Percentiles rank a stretch among this genome's conserved stretches.
These are phyloP conservation scores for Pleurotus sapidus DNA, from an alignment of 768 basidiomycete genomes.

Conservation along the genomic window DNA sequence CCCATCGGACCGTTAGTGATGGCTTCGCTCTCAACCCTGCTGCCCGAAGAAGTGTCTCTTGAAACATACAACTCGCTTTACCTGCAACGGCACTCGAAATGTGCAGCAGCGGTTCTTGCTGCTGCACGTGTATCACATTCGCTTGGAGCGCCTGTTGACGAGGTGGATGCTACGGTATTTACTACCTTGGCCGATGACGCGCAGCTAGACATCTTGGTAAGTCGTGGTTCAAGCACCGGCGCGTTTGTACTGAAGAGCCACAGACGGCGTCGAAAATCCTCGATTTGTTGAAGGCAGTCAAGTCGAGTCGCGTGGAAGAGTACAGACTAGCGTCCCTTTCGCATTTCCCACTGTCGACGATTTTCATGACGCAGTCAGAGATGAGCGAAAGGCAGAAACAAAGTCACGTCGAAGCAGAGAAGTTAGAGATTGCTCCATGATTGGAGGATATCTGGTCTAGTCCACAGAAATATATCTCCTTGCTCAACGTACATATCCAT, in stretches of 20 bases:
- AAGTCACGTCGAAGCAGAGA: neutral
- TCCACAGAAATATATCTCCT: too few species aligned
- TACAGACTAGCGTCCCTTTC: slow-evolving; percentile 53
- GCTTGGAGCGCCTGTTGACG: slow-evolving; percentile 47
- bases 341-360: slow-evolving; percentile 59
- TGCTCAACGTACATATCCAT: too few species aligned
- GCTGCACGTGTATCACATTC: slow-evolving; percentile 53
- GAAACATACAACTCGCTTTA: slow-evolving; percentile 75
- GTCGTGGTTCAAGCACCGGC: slow-evolving; percentile 10
- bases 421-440: neutral
- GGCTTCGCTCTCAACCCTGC: slow-evolving; percentile 42
- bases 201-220: slow-evolving; percentile 45
- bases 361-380: slow-evolving; percentile 61
- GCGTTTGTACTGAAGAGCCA: too few species aligned
- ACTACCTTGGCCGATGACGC: slow-evolving; percentile 40
- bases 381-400: slow-evolving; percentile 34
- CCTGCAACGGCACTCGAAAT: slow-evolving; percentile 57
- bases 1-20: slow-evolving; percentile 50
- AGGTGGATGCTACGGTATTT: slow-evolving; percentile 62
- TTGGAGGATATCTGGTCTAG: neutral
- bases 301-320: slow-evolving; percentile 56
- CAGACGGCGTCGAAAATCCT: slow-evolving; percentile 54
- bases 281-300: slow-evolving; percentile 44
- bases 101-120: slow-evolving; percentile 55
- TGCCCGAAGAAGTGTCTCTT: slow-evolving; percentile 56